Conservation (phyloP, 1,139 yeast species). For the Suhomyces bribrorum region DNA sequence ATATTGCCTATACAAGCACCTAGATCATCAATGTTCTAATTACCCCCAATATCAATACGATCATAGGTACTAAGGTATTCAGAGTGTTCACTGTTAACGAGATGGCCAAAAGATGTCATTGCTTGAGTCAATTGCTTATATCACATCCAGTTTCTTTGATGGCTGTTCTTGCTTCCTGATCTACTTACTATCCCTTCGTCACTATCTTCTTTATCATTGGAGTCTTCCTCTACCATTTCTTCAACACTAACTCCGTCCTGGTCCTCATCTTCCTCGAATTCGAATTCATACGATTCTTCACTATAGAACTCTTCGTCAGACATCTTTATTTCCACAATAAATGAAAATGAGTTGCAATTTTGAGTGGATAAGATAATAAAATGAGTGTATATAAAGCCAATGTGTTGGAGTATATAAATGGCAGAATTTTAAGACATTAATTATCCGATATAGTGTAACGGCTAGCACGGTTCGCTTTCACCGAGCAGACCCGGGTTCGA, state of each 20-base stretch:
- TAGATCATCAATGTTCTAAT: too few relatives aligned
- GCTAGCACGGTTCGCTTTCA: conserved; percentile 84
- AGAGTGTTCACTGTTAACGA: too few relatives aligned
- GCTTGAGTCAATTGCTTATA: too few relatives aligned
- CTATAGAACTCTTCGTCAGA: conserved; percentile 59
- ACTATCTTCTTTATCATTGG: conserved; percentile 23
- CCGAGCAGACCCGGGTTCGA: conserved; percentile 84
- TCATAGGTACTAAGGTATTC: too few relatives aligned
- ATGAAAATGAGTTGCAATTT: not conserved
- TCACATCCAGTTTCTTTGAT: too few relatives aligned
- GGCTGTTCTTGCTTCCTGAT: not conserved
- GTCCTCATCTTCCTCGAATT: conserved; percentile 57
- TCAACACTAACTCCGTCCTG: conserved; percentile 5
- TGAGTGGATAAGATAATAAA: too few relatives aligned
- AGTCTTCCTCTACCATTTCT: conserved; percentile 23
- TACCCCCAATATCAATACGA: too few relatives aligned
- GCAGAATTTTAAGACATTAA: not conserved
- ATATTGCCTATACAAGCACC: not conserved
- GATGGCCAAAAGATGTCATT: too few relatives aligned
- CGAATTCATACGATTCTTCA: conserved; percentile 67
- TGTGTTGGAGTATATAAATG: not conserved
- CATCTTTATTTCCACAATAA: conserved; percentile 41
- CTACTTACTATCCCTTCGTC: conserved; percentile 19
- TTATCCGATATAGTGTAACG: conserved; percentile 74
- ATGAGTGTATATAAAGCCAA: too few relatives aligned